Evolutionary conservation across 768 basidiomycete species (phyloP).

Genomic region (Tephrocybe sp.): DNA sequence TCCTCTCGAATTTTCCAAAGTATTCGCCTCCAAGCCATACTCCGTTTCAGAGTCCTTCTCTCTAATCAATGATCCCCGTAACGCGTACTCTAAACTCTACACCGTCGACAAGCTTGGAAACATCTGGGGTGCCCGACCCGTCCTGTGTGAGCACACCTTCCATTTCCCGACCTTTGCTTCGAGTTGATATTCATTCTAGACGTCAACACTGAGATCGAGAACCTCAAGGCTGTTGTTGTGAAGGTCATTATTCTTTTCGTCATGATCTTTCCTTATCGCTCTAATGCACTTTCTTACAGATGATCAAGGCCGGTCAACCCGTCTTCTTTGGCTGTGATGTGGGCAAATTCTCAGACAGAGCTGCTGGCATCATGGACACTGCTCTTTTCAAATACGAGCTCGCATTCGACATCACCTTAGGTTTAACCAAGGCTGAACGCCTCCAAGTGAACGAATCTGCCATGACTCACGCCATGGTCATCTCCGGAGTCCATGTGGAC

Average conservation of each 20-base stretch:
- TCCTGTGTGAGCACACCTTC: constrained; percentile 64
- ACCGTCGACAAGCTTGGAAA: constrained; percentile 94
- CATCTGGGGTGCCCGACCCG: constrained; percentile 82
- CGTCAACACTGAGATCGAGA: constrained; percentile 84
- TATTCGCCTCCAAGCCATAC: constrained; percentile 58
- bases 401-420: constrained; percentile 81
- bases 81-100: constrained; percentile 79
- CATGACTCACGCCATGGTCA: constrained; percentile 98
- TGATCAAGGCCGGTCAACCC: constrained; percentile 84
- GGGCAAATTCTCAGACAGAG: constrained; percentile 75
- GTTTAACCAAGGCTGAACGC: constrained; percentile 83
- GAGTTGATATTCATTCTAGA: constrained; percentile 42
- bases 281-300: constrained; percentile 26
- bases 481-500: constrained; percentile 90
- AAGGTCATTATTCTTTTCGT: constrained; percentile 39
- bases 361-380: constrained; percentile 84
- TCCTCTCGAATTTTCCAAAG: constrained; percentile 75
- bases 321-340: constrained; percentile 98
- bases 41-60: constrained; percentile 79
- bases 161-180: background rate
- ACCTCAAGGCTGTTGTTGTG: constrained; percentile 81
- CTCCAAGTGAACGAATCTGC: constrained; percentile 79
- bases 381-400: constrained; percentile 83
- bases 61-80: constrained; percentile 93
- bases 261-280: background rate